Evolutionary conservation across 208 protist species (phyloP), one percentile per base, ranked within the genome.

Genomic region (Balamuthia mandrillaris): DNA sequence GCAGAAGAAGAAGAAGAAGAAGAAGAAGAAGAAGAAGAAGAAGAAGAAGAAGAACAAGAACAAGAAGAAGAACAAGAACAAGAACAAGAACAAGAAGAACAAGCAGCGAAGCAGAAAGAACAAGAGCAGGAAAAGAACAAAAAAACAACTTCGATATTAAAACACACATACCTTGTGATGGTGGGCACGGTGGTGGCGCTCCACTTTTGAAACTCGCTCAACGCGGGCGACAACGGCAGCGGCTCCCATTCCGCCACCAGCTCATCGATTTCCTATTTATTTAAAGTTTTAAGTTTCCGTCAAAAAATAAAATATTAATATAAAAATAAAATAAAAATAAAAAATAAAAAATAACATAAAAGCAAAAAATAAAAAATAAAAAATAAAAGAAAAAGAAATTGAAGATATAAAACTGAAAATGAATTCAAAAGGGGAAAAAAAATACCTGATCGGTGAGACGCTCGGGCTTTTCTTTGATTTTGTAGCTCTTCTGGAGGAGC

Each of bases 161-260:
- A 7, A 14, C 2, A 74, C 10, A 10, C 51, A n/a, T n/a, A 74
- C 65, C 65, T 74, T 88, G 94, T 92, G n/a, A 86, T 52, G 3
- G 95, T 90, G 3, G 93, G 93, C 1, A 42, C 24, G 0, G 81
- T 49, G 65, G 42, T 56, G 31, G 31, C 81, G 33, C 51, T 60
- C 63, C 65, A 58, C 44, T 56, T 44, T 16, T 47, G 56, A n/a
- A 29, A 60, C n/a, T 81, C 83, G 49, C 16, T 56, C 37, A 51
- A 37, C 7, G 10, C 47, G 18, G 83, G 83, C 39, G 68, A 24
- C 10, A 74, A 58, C 10, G 83, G 35, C 14, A 44, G 18, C 27
- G 83, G 63, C 5, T 35, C 54, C 66, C 68, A 68, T 47, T 82
- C 51, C 12, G 52, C 56, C 16, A 63, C 42, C 21, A 81, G 37